Conservation (phyloP, 1,139 yeast species). For the Yamadazyma aaseri region DNA sequence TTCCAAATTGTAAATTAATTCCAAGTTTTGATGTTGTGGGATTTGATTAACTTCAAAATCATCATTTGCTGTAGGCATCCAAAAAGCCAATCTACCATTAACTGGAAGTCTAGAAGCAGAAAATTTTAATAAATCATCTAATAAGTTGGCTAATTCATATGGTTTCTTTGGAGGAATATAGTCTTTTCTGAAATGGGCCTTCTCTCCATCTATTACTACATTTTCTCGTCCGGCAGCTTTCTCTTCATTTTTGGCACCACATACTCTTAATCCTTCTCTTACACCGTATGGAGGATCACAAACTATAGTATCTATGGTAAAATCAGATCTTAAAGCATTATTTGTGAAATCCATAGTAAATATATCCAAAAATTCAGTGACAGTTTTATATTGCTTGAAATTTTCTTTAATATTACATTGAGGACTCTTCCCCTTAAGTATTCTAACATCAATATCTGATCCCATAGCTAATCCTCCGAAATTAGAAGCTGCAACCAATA, state of each 20-base stretch:
- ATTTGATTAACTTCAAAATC: conserved; percentile 71
- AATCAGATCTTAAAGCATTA: conserved; percentile 65
- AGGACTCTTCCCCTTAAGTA: conserved; percentile 70
- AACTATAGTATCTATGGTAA: conserved; percentile 74
- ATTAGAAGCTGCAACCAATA: conserved; percentile 82
- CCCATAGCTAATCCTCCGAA: conserved; percentile 83
- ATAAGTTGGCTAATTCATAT: conserved; percentile 70
- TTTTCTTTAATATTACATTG: conserved; percentile 55
- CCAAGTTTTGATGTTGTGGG: conserved; percentile 75
- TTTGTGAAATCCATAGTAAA: conserved; percentile 94
- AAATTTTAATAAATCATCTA: conserved; percentile 74
- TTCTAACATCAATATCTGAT: conserved; percentile 87
- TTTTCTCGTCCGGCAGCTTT: conserved; percentile 65
- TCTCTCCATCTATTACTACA: conserved; percentile 70
- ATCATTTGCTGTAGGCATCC: conserved; percentile 99
- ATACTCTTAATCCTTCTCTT: conserved; percentile 89
- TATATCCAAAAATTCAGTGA: conserved; percentile 64
- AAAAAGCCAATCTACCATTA: conserved; percentile 81
- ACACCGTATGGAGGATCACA: conserved; percentile 99
- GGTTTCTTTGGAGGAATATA: conserved; percentile 94
- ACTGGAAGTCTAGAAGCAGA: conserved; percentile 69
- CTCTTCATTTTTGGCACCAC: conserved; percentile 73
- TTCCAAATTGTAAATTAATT: conserved; percentile 70
- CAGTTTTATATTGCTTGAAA: conserved; percentile 71
- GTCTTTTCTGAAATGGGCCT: conserved; percentile 75